Percentiles rank a stretch among this genome's conserved stretches.
These are phyloP conservation scores for Fusarium tricinctum DNA, from an alignment of 2,329 filamentous ascomycete species.

Conservation along the genomic window DNA sequence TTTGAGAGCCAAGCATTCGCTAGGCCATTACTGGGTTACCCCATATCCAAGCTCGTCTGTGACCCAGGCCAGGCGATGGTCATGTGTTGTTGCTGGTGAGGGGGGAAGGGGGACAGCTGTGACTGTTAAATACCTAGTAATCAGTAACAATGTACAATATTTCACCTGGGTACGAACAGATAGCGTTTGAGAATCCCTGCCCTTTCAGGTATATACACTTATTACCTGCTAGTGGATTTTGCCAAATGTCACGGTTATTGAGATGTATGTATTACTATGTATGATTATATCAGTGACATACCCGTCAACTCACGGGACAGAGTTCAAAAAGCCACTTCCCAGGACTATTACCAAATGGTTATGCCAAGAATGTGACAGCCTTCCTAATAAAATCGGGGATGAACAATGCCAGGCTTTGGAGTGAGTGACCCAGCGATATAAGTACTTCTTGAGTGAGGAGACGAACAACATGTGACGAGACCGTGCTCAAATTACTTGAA, in stretches of 20 bases:
- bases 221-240: too few relatives aligned
- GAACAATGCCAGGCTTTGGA: constrained; percentile 2
- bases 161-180: background rate
- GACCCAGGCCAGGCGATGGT: constrained; percentile 44
- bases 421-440: background rate
- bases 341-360: background rate
- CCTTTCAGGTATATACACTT: background rate
- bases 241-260: background rate
- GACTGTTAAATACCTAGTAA: background rate
- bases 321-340: background rate
- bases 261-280: too few relatives aligned
- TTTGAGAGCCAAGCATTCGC: constrained; percentile 42
- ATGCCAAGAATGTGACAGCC: background rate
- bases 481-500: background rate
- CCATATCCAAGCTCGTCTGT: constrained; percentile 34
- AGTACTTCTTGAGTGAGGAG: background rate
- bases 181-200: background rate
- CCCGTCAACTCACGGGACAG: background rate
- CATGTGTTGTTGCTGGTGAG: constrained; percentile 35
- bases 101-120: constrained; percentile 18
- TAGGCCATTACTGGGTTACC: constrained; percentile 27
- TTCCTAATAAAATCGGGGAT: background rate
- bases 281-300: constrained; percentile 5
- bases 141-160: background rate
- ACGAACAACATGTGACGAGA: background rate